Evolutionary conservation across 179 eudicot genomes (phyloP), one percentile per base, ranked within the genome.

Genomic region (Silene vulgaris): DNA sequence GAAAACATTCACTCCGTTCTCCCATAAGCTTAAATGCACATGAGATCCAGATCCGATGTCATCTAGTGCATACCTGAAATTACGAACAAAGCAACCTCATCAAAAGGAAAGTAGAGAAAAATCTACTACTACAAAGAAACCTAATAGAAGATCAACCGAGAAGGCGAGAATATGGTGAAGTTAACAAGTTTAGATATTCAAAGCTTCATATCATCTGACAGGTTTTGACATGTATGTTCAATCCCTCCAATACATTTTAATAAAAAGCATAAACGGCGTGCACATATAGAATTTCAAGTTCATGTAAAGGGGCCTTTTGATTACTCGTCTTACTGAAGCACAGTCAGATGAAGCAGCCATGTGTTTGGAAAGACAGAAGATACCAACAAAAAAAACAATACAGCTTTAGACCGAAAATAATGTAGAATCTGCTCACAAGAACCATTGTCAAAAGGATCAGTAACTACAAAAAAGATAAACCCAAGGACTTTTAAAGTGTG

Each of bases 41-140:
- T 96, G 99, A 61, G 96, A 93, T 78, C 98, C 98, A 54, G 99
- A 96, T 56, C 99, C 99, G 76, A 89, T 80, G 77, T 93, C 98
- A 82, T 90, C 89, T 64, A 88, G 78, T 8, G 84, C 76, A 76
- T 85, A 93, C 88, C 99, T 95, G 73, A 19, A 54, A 35, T 35
- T 14, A 73, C n/a, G 52, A n/a, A 35, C 52, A 73, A 57, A 73
- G 48, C 16, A 29, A 54, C 45, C 43, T 16, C 45, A 3, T 16
- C 23, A 56, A 14, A 65, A 69, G 69, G 65, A 79, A 65, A 6
- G 17, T 14, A 21, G 52, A 52, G 4, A 48, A 62, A 59, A 19
- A 43, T 69, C 32, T 28, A 28, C 50, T 8, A 32, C 30, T 28
- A 28, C 43, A 1, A 17, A 32, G 2, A 32, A 16, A 54, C 20